Base-by-base conservation (phyloP, 78 protist species). In the Anaeramoeba ignava region DNA sequence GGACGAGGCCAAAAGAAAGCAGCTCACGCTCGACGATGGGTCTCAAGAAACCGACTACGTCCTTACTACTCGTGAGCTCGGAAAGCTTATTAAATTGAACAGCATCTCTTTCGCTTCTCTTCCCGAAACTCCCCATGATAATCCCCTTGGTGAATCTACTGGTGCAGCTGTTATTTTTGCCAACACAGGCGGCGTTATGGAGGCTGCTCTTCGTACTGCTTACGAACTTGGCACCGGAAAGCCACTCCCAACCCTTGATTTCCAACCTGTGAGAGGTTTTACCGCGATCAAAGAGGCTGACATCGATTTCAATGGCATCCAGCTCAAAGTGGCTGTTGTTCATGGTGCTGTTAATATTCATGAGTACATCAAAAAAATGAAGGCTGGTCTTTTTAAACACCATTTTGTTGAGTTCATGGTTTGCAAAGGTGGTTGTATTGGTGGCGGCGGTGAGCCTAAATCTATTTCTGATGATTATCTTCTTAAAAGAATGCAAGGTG, bases 161-260 rank as follows among this genome's bases (percentile, higher is more conserved):
- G 89, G 88, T 31, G 88, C 88, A 37, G 90, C 83, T 17, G 0
- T 0, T 8, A 41, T 88, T 40, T 88, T 88, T 68, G 85, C 86
- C 40, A 39, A 41, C 31, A 42, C 88, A 2, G 91, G 91, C 3
- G 91, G 91, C 2, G 91, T 88, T 34, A 88, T 88, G 91, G 88
- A 82, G 80, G 91, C 91, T 27, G 88, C 87, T 1, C 73, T 88
- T 23, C 39, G 91, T 1, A 40, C 88, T n/a, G 89, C 81, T 0
- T 0, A 0, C 39, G 83, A 38, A 3, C 33, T 27, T 2, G 41
- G 3, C 2, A 2, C 82, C 40, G 87, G 87, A 33, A 2, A 3
- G 3, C 78, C 33, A 38, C 3, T 36, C 3, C 38, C 0, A 33
- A 2, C 38, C 17, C 82, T 79, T 2, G 86, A 86, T n/a, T 1